Base-by-base conservation (phyloP, 805 yeast species). In the Yamadazyma sp. region DNA sequence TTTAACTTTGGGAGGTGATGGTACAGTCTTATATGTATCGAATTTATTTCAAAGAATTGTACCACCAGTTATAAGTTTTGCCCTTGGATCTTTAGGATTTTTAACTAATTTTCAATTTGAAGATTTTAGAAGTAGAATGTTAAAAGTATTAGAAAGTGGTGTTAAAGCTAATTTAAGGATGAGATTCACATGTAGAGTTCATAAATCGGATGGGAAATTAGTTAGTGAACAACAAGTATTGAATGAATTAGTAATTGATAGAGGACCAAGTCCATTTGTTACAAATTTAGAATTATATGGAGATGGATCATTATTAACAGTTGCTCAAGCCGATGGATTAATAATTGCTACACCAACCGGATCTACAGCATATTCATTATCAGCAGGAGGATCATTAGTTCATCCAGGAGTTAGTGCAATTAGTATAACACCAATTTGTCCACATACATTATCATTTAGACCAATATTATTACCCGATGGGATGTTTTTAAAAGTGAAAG, bases 291-390 rank as follows among this genome's bases (percentile, higher is more conserved):
- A 91, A 53, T 62, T 91, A 17, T 89, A 84, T 49, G 96, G 96
- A 3, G 93, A 91, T 57, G 87, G 84, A 17, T 78, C 86, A 8
- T 64, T 88, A 21, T 65, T 89, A 37, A 89, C 98, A 0, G 82
- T 86, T 16, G 93, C 94, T 1, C 96, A 87, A 57, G 96, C 96
- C 1, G 97, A 89, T 60, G 97, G 97, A 0, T 65, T 89, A 12
- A 89, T 91, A 37, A 73, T 89, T 22, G 94, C 96, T 1, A 88
- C 97, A 0, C 97, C 97, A 3, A 88, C 97, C 0, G 97, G 97
- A 0, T 87, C 96, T 2, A 91, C 98, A 0, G 98, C 98, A 0
- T 91, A 91, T 58, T 88, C 96, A 1, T 67, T 91, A 32, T 82
- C 95, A 28, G 97, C 98, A 0, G 97, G 97, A 10, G 98, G 98